Evolutionary conservation across 306 rosid species (phyloP), one percentile per base, ranked within the genome.

Genomic region (Crotalaria pallida): DNA sequence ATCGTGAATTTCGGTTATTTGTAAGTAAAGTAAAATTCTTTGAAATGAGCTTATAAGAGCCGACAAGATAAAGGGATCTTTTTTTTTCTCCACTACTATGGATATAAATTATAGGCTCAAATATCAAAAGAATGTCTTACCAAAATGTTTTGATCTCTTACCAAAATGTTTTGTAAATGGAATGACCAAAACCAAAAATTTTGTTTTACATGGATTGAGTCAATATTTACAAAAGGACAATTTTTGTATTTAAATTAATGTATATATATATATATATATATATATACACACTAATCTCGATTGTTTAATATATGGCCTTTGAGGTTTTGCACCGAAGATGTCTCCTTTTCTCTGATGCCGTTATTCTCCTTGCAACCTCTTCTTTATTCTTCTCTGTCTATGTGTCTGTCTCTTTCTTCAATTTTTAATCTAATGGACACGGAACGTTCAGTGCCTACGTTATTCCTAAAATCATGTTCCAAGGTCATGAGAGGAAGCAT

Each of bases 391-490:
- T 67, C 52, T 71, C 17, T 70, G 43, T 18, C 56, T n/a, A 5
- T 49, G 4, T 22, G 6, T 6, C 8, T 34, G 1, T 12, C 18
- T 43, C 40, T 74, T 66, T 65, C 44, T 62, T 36, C 58, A 58
- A 58, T 58, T 65, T 41, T 47, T 58, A 65, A 78, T 72, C 72
- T 36, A 65, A 15, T 78, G 78, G 78, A 63, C 81, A 71, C 29
- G 19, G 67, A 51, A 48, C 77, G 61, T 70, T 77, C 77, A 53
- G 63, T 22, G 16, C 69, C 62, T 56, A 18, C 38, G 49, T 45
- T 52, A 62, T 68, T 76, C 65, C 67, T 57, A 34, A 57, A 64
- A 43, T 71, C 69, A 72, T 41, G 69, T 74, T 78, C 82, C n/a
- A 40, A 58, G 78, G 78, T 65, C 56, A 44, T 52, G 44, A 63